phyloP scores from a whole-genome alignment of 1,284 basidiomycete species.

The Crepidotus sp. region DNA sequence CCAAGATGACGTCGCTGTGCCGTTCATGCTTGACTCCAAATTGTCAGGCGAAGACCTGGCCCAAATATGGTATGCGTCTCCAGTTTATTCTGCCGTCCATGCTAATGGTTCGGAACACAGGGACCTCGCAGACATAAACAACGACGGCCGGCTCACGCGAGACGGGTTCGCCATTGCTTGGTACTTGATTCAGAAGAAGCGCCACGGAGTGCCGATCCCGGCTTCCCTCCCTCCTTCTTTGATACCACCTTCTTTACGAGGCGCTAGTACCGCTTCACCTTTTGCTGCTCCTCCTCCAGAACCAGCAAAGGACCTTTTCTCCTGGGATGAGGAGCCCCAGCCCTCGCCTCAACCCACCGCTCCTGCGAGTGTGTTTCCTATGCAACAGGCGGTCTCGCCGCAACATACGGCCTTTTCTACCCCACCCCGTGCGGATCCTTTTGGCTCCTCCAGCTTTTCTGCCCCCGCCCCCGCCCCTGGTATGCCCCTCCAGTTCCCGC shows the following conservation, averaged over 20 bases:
- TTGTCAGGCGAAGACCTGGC: conserved; percentile 81
- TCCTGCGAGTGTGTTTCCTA: conserved; percentile 8
- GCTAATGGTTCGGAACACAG: conserved; percentile 30
- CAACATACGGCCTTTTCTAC: conserved; percentile 13
- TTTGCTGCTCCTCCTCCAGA: conserved; percentile 26
- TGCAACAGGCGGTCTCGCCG: conserved; percentile 8
- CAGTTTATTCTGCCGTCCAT: background rate
- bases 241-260: conserved; percentile 74
- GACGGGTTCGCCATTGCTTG: conserved; percentile 97
- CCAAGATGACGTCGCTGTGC: conserved; percentile 90
- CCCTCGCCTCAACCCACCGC: conserved; percentile 42
- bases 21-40: conserved; percentile 92
- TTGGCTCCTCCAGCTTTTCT: conserved; percentile 12
- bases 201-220: conserved; percentile 82
- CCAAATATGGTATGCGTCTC: conserved; percentile 73
- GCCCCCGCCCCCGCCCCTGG: conserved; percentile 14
- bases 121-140: conserved; percentile 91
- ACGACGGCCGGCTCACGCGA: conserved; percentile 79
- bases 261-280: conserved; percentile 19
- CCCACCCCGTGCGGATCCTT: conserved; percentile 20
- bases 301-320: conserved; percentile 32
- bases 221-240: conserved; percentile 61
- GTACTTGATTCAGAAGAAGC: conserved; percentile 86
- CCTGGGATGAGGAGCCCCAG: conserved; percentile 54
- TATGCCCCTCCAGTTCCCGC: conserved; percentile 13